Evolutionary conservation across 177 flowering plant species (phyloP), one percentile per base, ranked within the genome.

Genomic region (Vitis hybrid): DNA sequence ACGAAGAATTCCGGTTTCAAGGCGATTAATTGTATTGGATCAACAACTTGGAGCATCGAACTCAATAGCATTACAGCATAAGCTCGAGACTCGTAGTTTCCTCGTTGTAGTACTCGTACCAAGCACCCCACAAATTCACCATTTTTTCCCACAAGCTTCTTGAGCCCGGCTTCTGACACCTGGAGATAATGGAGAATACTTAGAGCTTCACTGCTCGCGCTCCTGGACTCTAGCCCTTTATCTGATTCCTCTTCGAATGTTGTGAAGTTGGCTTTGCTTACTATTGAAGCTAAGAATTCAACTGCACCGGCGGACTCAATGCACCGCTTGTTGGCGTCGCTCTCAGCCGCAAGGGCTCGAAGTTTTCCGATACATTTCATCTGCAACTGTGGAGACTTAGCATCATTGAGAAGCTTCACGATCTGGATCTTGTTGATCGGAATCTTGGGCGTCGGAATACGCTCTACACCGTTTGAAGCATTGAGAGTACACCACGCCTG

Each of bases 401-500:
- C 80, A 19, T 80, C 85, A 0, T 27, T 15, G 58, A 83, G 55
- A 12, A 88, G 77, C 68, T 80, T 78, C 7, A 35, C 24, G 58
- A 84, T 67, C 56, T 83, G 70, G 56, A 62, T 13, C 12, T 70
- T 64, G 65, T 19, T 80, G 58, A 73, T 56, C 3, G 81, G 82
- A 10, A 80, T 71, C 35, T 71, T 69, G 2, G 81, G 78, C 5
- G 80, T 76, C 0, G 83, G 78, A 17, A 77, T 65, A 9, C 79
- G 24, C 24, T 77, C 81, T 10, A 83, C 18, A 66, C 83, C 84
- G n/a, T 72, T n/a, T 0, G 83, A 71, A 7, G 80, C 72, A 62
- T 88, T 81, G 62, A 75, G 66, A 24, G 72, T 72, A 69, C 85
- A 75, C 93, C 93, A 89, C 3, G 85, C 76, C 65, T 87, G 84